phyloP scores from a whole-genome alignment of 73 alveolate species.

The Breviolum minutum region DNA sequence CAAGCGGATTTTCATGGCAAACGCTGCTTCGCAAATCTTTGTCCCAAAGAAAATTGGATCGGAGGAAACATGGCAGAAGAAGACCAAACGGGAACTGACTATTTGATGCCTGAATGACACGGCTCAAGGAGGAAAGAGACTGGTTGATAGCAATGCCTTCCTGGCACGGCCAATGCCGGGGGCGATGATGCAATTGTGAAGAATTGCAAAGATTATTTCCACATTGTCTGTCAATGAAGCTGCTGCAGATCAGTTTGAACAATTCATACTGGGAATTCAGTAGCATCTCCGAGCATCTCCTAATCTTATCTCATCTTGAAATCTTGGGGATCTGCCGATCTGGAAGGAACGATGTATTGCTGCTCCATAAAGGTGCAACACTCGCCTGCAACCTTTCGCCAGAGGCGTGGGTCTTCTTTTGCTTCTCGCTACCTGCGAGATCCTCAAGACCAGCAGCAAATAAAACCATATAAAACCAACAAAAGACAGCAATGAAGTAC shows the following conservation, averaged over 20 bases:
- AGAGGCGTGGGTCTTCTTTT: slow-evolving; percentile 97
- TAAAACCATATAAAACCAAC: neutral
- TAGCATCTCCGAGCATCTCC: no score
- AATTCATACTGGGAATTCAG: neutral
- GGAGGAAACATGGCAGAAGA: no score
- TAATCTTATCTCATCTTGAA: no score
- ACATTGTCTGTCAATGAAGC: neutral
- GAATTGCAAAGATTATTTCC: neutral
- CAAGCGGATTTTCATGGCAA: neutral
- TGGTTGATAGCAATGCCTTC: slow-evolving; percentile 94
- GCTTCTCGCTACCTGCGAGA: slow-evolving; percentile 99
- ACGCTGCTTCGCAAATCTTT: no score
- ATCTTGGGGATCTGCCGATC: no score
- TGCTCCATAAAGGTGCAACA: no score
- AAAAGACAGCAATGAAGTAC: neutral
- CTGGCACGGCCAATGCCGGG: neutral
- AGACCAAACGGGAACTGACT: neutral
- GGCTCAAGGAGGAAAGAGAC: slow-evolving; percentile 75
- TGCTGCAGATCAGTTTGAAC: neutral
- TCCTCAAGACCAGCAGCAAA: neutral
- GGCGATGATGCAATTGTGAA: neutral
- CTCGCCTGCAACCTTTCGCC: slow-evolving; percentile 98
- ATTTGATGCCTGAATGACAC: slow-evolving; percentile 58
- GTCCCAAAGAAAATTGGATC: no score
- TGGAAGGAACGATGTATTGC: no score